Percentiles rank a stretch among this genome's conserved stretches.
Evolutionary conservation across 2,329 filamentous ascomycete species (phyloP).

Genomic region (Aspergillus brasiliensis): DNA sequence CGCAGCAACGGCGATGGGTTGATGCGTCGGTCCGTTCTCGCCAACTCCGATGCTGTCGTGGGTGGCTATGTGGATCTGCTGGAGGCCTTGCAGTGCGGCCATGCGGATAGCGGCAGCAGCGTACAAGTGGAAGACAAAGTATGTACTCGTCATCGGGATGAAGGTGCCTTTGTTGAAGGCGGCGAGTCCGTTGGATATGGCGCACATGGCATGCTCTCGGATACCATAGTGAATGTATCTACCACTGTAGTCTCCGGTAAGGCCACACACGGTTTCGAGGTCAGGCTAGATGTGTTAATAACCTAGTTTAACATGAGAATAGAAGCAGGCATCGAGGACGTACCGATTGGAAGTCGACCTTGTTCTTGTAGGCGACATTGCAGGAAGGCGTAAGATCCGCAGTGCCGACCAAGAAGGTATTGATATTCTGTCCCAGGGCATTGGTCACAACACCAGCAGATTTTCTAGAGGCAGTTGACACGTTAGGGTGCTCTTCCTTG

Average conservation of each 20-base stretch:
- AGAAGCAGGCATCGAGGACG: conserved; percentile 14
- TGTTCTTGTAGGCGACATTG: conserved; percentile 58
- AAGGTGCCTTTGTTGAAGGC: conserved; percentile 59
- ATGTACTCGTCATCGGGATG: conserved; percentile 57
- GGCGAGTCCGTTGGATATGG: conserved; percentile 77
- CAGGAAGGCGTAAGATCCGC: conserved; percentile 57
- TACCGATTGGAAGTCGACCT: conserved; percentile 55
- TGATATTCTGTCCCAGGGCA: conserved; percentile 52
- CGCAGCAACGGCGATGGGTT: conserved; percentile 60
- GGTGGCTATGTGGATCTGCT: conserved; percentile 62
- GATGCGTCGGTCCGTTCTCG: conserved; percentile 64
- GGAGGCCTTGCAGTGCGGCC: conserved; percentile 59
- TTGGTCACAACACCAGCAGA: conserved; percentile 55
- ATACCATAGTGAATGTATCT: conserved; percentile 61
- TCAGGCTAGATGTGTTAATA: conserved; percentile 25
- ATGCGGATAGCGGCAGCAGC: conserved; percentile 63
- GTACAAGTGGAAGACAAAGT: conserved; percentile 63
- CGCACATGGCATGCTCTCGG: conserved; percentile 66
- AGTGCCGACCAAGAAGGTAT: conserved; percentile 57
- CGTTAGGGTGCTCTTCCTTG: conserved; percentile 45
- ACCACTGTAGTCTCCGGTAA: conserved; percentile 55
- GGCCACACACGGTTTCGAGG: conserved; percentile 28
- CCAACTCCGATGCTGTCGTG: conserved; percentile 64
- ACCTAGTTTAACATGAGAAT: neutral
- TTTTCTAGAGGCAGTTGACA: conserved; percentile 53